These are phyloP conservation scores for Hirschioporus abietinus DNA, from an alignment of 768 basidiomycete species.

Conservation along the genomic window DNA sequence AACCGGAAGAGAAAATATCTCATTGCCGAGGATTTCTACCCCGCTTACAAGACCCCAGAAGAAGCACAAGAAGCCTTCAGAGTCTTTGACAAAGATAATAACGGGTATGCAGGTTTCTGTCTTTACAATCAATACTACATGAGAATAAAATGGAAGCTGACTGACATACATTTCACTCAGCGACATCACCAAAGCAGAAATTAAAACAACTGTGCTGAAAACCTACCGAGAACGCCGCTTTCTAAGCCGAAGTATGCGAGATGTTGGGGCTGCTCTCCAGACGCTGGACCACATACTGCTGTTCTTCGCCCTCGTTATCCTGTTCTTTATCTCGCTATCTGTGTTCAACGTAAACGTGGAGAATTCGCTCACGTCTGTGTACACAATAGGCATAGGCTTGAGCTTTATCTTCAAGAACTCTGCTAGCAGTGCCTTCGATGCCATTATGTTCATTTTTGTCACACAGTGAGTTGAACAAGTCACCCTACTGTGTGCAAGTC, in stretches of 20 bases:
- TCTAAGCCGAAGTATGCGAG: slow-evolving; percentile 71
- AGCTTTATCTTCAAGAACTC: slow-evolving; percentile 80
- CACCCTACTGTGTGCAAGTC: not conserved
- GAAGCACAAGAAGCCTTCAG: slow-evolving; percentile 65
- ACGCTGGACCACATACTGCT: slow-evolving; percentile 62
- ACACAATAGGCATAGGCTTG: slow-evolving; percentile 64
- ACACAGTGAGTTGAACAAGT: slow-evolving; percentile 55
- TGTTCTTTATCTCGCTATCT: slow-evolving; percentile 71
- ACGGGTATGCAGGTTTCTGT: slow-evolving; percentile 27
- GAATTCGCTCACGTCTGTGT: slow-evolving; percentile 65
- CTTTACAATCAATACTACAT: not conserved
- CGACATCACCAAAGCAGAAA: slow-evolving; percentile 69
- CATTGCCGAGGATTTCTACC: slow-evolving; percentile 61
- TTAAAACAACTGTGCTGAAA: slow-evolving; percentile 61
- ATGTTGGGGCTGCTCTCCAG: slow-evolving; percentile 61
- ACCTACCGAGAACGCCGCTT: slow-evolving; percentile 77
- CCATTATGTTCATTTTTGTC: slow-evolving; percentile 79
- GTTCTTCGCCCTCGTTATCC: slow-evolving; percentile 53
- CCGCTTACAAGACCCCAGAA: slow-evolving; percentile 54
- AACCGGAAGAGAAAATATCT: slow-evolving; percentile 52
- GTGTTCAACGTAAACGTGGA: slow-evolving; percentile 65
- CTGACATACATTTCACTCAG: slow-evolving; percentile 17
- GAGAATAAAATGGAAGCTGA: not conserved
- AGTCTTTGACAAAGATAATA: slow-evolving; percentile 71
- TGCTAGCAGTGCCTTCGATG: slow-evolving; percentile 68